A percentile compares a stretch with the other conserved stretches of the same genome.
Conservation (phyloP, 2,329 filamentous ascomycete species). For the Sordariomycetes sp. region DNA sequence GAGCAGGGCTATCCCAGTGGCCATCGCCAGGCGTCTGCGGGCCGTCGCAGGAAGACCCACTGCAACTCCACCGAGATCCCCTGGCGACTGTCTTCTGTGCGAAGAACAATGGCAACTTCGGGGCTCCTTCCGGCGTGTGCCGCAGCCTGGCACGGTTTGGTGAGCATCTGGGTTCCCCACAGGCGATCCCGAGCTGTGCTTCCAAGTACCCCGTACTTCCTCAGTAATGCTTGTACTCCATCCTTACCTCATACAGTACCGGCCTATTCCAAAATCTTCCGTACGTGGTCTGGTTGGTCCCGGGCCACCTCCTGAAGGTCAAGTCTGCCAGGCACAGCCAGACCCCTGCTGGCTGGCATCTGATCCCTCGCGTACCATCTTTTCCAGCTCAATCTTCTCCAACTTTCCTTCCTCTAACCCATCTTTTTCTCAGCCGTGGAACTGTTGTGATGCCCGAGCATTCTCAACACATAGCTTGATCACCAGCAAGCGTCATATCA, state of each 20-base stretch:
- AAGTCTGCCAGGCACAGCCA: neutral
- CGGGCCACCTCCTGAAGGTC: neutral
- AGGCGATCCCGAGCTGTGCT: neutral
- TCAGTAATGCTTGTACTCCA: too few relatives aligned
- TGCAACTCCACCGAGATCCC: neutral
- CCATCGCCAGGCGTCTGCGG: neutral
- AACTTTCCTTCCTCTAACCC: neutral
- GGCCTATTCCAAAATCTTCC: too few relatives aligned
- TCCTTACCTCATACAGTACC: too few relatives aligned
- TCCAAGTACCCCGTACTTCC: neutral
- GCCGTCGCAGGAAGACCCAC: neutral
- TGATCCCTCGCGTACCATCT: neutral
- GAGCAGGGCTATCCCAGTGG: neutral
- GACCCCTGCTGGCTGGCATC: neutral
- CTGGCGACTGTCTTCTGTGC: neutral
- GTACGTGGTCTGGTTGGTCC: too few relatives aligned
- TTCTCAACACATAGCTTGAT: neutral
- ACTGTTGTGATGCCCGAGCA: neutral
- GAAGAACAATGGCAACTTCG: neutral
- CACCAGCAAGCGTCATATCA: neutral
- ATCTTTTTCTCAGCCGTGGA: neutral
- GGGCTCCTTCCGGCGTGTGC: too few relatives aligned
- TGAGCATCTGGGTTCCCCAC: neutral
- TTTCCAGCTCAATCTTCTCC: neutral
- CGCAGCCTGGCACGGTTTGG: neutral